Percentiles rank a stretch among this genome's conserved stretches.
Evolutionary conservation across 2,329 filamentous ascomycete species (phyloP).

Genomic region (Pezicula radicicola): DNA sequence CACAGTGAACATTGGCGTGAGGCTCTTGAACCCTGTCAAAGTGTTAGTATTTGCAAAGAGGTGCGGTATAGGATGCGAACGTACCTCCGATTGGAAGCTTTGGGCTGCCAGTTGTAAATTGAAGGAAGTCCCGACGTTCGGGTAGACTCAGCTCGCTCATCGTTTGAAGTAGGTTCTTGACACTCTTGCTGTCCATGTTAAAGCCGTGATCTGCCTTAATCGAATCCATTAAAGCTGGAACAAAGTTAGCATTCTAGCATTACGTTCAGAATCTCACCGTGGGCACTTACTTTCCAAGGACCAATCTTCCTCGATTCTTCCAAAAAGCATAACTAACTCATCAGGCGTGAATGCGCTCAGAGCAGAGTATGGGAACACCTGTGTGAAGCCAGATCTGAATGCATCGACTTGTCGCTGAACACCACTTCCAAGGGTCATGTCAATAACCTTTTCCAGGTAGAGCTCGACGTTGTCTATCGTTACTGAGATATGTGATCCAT

Average conservation of each 20-base stretch:
- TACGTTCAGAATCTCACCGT: neutral
- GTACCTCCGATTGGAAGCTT: slow-evolving; percentile 97
- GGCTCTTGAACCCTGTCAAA: slow-evolving; percentile 80
- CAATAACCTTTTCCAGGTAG: slow-evolving; percentile 87
- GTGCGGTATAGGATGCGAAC: slow-evolving; percentile 28
- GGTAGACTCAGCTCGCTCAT: slow-evolving; percentile 82
- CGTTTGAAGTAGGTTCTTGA: slow-evolving; percentile 86
- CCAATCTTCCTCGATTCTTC: slow-evolving; percentile 93
- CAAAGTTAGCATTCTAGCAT: slow-evolving; percentile 18
- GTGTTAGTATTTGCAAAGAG: slow-evolving; percentile 29
- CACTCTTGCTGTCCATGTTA: slow-evolving; percentile 96
- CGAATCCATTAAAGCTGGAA: slow-evolving; percentile 85
- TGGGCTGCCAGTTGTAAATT: slow-evolving; percentile 96
- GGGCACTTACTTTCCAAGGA: slow-evolving; percentile 81
- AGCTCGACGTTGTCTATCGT: slow-evolving; percentile 87
- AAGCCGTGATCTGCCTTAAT: slow-evolving; percentile 98
- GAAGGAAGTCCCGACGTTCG: slow-evolving; percentile 87
- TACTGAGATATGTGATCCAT: slow-evolving; percentile 72
- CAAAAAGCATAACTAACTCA: slow-evolving; percentile 93
- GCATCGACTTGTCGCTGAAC: slow-evolving; percentile 87
- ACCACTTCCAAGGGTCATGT: slow-evolving; percentile 85
- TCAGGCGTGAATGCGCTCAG: slow-evolving; percentile 91
- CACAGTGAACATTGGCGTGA: slow-evolving; percentile 98
- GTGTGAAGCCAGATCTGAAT: slow-evolving; percentile 87
- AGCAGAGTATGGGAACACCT: slow-evolving; percentile 93